Evolutionary conservation across 305 asterid genomes (phyloP), one percentile per base, ranked within the genome.

Genomic region (Salvia sclarea): DNA sequence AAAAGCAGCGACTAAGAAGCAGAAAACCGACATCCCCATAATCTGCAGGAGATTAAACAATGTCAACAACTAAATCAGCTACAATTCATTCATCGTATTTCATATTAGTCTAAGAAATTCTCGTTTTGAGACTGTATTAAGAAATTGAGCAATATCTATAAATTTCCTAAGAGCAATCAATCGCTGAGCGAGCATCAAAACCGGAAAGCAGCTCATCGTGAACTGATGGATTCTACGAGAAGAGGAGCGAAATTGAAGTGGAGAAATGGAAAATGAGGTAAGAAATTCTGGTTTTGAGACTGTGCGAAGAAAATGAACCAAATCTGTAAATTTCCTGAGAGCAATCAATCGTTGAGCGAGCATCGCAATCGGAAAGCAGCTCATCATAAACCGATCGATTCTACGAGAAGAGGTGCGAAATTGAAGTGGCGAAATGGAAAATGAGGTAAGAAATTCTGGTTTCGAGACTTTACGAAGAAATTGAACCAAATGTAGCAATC

Each of bases 1-100:
- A 61, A 87, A 93, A 14, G 87, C 77, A 2, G 84, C 86, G 8
- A 82, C 91, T 17, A 93, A 83, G 80, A 84, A 81, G 75, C 87
- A 70, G 84, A 86, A 93, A 22, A 90, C 81, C 18, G 88, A 67
- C 24, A 84, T 80, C 64, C 97, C 98, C 82, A 90, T 91, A 53
- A 90, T 80, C 98, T 93, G 88, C 86, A 82, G 45, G 30, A 54
- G 12, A 35, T 43, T 47, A 50, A 62, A 61, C 6, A 53, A 52
- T 6, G 47, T 47, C 31, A 21, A 20, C 6, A 50, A 20, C 9
- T 22, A 11, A 52, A 49, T 17, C 44, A 14, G 8, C 24, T 21
- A 47, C 22, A 16, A 47, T 47, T 5, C n/a, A n/a, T n/a, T n/a
- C n/a, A n/a, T n/a, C n/a, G n/a, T n/a, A 3, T 12, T 21, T 21